Evolutionary conservation across 139 green algal genomes (phyloP).

Genomic region (Nannochloris sp.): DNA sequence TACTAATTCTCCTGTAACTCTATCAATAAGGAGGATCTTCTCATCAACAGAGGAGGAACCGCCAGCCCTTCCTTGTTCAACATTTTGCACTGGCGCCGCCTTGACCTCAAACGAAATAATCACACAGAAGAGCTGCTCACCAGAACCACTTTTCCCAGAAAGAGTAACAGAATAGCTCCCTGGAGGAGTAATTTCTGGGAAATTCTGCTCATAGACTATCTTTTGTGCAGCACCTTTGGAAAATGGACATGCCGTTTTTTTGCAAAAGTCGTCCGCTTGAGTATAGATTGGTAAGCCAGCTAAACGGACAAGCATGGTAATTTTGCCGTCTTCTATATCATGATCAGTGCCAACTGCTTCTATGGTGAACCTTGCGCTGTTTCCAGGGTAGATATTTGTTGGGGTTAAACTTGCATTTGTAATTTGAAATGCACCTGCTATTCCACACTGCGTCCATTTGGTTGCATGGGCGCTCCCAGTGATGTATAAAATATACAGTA

Average conservation of each 20-base stretch:
- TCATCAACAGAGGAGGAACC: not conserved
- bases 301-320: not conserved
- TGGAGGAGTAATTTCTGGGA: conserved; percentile 2
- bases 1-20: no score
- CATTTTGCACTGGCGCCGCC: not conserved
- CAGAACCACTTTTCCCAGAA: not conserved
- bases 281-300: conserved; percentile 3
- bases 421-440: not conserved
- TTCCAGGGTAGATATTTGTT: not conserved
- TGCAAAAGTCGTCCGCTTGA: conserved; percentile 10
- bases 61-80: not conserved
- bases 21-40: no score
- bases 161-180: not conserved
- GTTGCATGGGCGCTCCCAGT: no score
- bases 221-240: not conserved
- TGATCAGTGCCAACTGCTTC: not conserved
- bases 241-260: conserved; percentile 8
- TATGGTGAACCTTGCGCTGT: not conserved
- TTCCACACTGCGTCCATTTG: not conserved
- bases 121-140: conserved; percentile 3
- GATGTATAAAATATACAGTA: no score
- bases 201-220: not conserved
- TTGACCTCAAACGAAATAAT: not conserved
- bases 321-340: not conserved
- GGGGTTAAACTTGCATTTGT: not conserved